phyloP scores from a whole-genome alignment of 345 rosid species.

The Erucastrum elatum region DNA sequence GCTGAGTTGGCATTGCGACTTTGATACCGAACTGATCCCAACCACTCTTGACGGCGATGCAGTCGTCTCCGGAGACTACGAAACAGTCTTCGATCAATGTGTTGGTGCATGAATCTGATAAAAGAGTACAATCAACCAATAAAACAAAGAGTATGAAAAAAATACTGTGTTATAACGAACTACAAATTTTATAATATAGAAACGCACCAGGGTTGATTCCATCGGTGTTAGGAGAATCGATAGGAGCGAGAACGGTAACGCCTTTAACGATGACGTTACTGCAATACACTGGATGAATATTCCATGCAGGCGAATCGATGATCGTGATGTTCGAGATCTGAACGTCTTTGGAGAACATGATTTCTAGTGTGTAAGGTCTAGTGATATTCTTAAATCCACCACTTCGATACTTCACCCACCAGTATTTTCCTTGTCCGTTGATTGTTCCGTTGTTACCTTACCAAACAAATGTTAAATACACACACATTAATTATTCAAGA shows the following conservation, averaged over 20 bases:
- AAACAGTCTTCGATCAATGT: conserved; percentile 39
- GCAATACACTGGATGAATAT: conserved; percentile 76
- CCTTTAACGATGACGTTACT: conserved; percentile 62
- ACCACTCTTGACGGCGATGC: conserved; percentile 37
- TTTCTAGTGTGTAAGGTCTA: conserved; percentile 74
- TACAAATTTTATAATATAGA: neutral
- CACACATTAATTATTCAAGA: neutral
- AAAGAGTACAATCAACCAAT: neutral
- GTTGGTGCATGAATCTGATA: conserved; percentile 35
- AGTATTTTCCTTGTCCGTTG: conserved; percentile 70
- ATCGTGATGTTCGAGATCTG: conserved; percentile 69
- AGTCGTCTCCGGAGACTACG: conserved; percentile 40
- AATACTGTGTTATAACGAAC: neutral
- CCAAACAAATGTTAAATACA: neutral
- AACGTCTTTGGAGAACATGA: conserved; percentile 52
- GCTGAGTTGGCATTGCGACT: conserved; percentile 40
- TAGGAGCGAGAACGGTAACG: conserved; percentile 81
- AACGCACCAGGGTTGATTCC: conserved; percentile 72
- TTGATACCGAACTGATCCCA: conserved; percentile 42
- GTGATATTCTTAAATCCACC: conserved; percentile 52
- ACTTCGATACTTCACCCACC: conserved; percentile 69
- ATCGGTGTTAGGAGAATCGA: conserved; percentile 82
- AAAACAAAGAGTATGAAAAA: neutral
- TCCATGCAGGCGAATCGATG: conserved; percentile 83
- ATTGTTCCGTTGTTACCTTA: conserved; percentile 80